Conservation (phyloP, 225 moss, liverwort and hornwort species). For the Sphagnum contortum region DNA sequence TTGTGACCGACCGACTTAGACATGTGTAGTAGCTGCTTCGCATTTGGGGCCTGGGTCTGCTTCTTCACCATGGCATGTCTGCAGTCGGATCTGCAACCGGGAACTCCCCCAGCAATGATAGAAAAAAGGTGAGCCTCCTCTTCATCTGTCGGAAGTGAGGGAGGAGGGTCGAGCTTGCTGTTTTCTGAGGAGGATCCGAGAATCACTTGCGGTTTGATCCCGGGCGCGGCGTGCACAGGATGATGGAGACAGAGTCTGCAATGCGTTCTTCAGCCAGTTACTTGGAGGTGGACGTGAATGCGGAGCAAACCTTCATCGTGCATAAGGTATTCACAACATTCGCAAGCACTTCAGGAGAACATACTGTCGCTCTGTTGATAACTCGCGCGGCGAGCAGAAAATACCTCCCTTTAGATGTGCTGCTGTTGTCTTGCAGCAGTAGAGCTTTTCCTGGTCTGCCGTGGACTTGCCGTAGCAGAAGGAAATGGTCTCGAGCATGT, state of each 20-base stretch:
- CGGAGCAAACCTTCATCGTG: slow-evolving; percentile 54
- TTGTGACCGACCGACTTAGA: slow-evolving; percentile 2
- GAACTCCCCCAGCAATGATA: too few species aligned
- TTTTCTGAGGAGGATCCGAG: slow-evolving; percentile 17
- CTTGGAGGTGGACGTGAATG: slow-evolving; percentile 75
- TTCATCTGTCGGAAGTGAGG: too few species aligned
- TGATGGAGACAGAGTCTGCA: slow-evolving; percentile 2
- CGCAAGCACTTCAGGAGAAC: too few species aligned
- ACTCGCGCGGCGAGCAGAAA: too few species aligned
- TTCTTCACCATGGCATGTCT: not conserved
- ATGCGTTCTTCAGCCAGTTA: slow-evolving; percentile 36
- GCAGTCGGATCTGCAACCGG: too few species aligned
- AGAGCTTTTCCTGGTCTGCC: too few species aligned
- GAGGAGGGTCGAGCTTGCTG: slow-evolving; percentile 14
- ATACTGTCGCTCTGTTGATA: too few species aligned
- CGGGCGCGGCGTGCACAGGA: slow-evolving; percentile 13
- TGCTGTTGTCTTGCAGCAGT: too few species aligned
- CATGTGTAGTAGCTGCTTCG: slow-evolving; percentile 30
- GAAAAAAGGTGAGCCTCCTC: too few species aligned
- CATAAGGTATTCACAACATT: slow-evolving; percentile 34
- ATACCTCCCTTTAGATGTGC: too few species aligned
- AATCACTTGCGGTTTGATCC: not conserved
- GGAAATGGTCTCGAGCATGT: too few species aligned
- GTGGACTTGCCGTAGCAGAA: too few species aligned
- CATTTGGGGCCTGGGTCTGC: slow-evolving; percentile 26